phyloP scores from a whole-genome alignment of 2,329 filamentous ascomycete species.

The Verticillium longisporum region DNA sequence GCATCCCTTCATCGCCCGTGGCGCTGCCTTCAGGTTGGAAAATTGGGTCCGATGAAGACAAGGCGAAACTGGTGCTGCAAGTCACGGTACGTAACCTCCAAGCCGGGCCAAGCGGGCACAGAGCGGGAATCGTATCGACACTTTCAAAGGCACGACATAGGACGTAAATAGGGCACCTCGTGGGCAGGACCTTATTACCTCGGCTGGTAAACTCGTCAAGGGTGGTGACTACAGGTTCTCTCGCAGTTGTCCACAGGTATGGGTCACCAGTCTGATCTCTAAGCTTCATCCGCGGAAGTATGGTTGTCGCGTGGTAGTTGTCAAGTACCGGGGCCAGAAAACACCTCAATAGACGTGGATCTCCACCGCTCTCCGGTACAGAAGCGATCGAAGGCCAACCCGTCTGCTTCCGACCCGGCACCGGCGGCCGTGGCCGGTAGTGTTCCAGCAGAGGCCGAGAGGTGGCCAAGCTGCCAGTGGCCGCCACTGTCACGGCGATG shows the following conservation, averaged over 20 bases:
- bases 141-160: not conserved
- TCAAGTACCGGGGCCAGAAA: not conserved
- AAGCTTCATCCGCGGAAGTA: not conserved
- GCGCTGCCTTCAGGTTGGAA: slow-evolving; percentile 6
- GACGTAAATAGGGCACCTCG: not conserved
- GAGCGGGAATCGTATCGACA: slow-evolving; percentile 1
- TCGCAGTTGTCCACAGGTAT: not conserved
- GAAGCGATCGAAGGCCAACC: not conserved
- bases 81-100: not conserved
- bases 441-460: not conserved
- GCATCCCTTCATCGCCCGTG: slow-evolving; percentile 1
- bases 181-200: no score
- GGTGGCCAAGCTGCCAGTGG: not conserved
- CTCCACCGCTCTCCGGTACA: not conserved
- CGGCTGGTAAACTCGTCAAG: no score
- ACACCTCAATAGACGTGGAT: not conserved
- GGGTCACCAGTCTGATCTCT: not conserved
- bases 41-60: slow-evolving; percentile 7
- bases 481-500: not conserved
- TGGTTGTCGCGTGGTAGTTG: not conserved
- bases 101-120: slow-evolving; percentile 1
- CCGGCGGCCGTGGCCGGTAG: not conserved
- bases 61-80: slow-evolving; percentile 1
- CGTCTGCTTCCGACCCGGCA: not conserved
- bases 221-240: no score